Evolutionary conservation across 2,329 filamentous ascomycete genomes (phyloP).

Genomic region (Coniosporium tulheliwenetii): DNA sequence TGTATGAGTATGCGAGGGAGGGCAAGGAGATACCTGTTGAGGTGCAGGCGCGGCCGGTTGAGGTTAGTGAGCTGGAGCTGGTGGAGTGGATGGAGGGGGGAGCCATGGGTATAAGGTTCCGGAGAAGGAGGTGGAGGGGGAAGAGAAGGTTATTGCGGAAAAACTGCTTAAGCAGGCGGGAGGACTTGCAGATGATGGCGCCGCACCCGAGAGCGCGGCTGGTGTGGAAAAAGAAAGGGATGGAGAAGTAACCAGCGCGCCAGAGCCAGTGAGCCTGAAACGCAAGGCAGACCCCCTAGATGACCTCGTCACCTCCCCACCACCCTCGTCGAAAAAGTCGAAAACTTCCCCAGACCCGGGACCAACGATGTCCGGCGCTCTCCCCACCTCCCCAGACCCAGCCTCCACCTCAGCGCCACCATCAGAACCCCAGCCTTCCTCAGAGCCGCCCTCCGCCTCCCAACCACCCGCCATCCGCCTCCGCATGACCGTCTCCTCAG

Average conservation of each 20-base stretch:
- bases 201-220: background rate
- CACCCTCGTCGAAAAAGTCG: conserved; percentile 8
- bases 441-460: conserved; percentile 3
- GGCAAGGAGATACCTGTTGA: conserved; percentile 75
- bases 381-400: conserved; percentile 3
- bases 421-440: conserved; percentile 18
- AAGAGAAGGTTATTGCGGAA: conserved; percentile 63
- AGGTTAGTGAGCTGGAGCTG: conserved; percentile 62
- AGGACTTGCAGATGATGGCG: background rate
- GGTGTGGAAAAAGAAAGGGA: conserved; percentile 3
- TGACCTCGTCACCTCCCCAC: conserved; percentile 4
- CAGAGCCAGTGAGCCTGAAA: conserved; percentile 1
- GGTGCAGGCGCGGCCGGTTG: conserved; percentile 66
- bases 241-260: conserved; percentile 2
- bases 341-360: conserved; percentile 11
- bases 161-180: conserved; percentile 31
- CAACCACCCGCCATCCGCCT: conserved; percentile 59
- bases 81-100: conserved; percentile 74
- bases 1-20: conserved; percentile 91
- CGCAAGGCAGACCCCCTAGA: conserved; percentile 2
- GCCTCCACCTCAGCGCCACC: background rate
- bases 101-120: conserved; percentile 70
- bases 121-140: conserved; percentile 55
- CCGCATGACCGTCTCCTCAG: conserved; percentile 83
- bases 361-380: conserved; percentile 17